Evolutionary conservation across 1,139 yeast genomes (phyloP).

Genomic region (Torulaspora globosa): DNA sequence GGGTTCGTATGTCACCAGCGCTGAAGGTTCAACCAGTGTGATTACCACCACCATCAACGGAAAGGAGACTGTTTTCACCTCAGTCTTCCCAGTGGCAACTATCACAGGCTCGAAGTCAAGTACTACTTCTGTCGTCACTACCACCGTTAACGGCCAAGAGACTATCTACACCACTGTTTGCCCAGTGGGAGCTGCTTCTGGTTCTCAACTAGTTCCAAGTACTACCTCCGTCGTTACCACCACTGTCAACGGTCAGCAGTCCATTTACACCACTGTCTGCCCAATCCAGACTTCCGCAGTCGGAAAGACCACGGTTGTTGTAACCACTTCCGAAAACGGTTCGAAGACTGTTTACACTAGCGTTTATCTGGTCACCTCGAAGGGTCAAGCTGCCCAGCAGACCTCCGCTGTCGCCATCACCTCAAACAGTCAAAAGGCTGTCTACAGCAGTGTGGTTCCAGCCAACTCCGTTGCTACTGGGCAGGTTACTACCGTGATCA

Average conservation of each 20-base stretch:
- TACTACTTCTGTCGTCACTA: conserved; percentile 8
- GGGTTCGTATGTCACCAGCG: conserved; percentile 10
- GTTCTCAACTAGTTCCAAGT: conserved; percentile 7
- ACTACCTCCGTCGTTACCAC: conserved; percentile 7
- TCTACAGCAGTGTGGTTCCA: conserved; percentile 7
- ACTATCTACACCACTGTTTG: conserved; percentile 12
- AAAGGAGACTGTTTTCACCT: conserved; percentile 9
- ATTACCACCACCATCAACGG: conserved; percentile 10
- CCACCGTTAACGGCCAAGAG: conserved; percentile 6
- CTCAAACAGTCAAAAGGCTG: conserved; percentile 3
- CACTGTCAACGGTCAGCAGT: conserved; percentile 4
- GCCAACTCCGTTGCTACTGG: neutral
- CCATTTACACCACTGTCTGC: conserved; percentile 11
- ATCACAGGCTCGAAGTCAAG: neutral
- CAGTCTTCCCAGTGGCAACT: conserved; percentile 11
- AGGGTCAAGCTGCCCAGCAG: neutral
- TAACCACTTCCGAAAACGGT: neutral
- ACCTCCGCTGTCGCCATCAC: conserved; percentile 6
- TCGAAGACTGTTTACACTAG: neutral
- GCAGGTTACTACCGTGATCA: conserved; percentile 4
- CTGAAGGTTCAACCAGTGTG: conserved; percentile 2
- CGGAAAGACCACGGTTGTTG: neutral
- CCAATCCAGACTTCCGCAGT: conserved; percentile 1
- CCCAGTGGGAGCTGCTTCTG: conserved; percentile 1
- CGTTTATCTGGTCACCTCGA: neutral